These are phyloP conservation scores for Blastobotrys raffinosifermentans DNA, from an alignment of 1,139 yeast species.

Conservation along the genomic window DNA sequence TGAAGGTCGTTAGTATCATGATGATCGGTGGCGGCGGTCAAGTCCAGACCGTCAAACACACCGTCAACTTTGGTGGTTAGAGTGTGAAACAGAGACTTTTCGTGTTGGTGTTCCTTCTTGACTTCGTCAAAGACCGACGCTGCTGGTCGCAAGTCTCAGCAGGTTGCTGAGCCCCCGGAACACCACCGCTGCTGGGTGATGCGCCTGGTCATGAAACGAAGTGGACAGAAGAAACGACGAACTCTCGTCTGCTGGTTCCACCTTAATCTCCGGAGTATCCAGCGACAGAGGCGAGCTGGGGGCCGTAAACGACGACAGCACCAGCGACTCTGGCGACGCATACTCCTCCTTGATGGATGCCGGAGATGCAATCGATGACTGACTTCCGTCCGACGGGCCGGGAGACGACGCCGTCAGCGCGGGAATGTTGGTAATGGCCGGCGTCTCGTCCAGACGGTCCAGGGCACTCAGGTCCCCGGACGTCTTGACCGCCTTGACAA, in stretches of 20 bases:
- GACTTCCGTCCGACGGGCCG: conserved; percentile 6
- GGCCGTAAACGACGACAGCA: conserved; percentile 19
- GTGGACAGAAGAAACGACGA: conserved; percentile 6
- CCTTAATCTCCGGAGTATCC: conserved; percentile 7
- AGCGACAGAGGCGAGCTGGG: conserved; percentile 24
- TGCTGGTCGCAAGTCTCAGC: conserved; percentile 32
- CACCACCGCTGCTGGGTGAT: conserved; percentile 43
- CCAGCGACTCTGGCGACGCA: conserved; percentile 24
- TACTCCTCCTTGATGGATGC: conserved; percentile 14
- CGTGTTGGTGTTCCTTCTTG: conserved; percentile 4
- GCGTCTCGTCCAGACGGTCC: conserved; percentile 14
- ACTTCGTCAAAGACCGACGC: conserved; percentile 36
- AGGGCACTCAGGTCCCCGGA: conserved; percentile 27
- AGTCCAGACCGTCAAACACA: conserved; percentile 8
- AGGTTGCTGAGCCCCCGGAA: conserved; percentile 14
- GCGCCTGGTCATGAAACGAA: conserved; percentile 29
- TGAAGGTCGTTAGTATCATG: conserved; percentile 8
- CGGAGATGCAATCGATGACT: conserved; percentile 10
- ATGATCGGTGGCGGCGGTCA: conserved; percentile 10
- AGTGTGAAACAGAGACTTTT: conserved; percentile 4
- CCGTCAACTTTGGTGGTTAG: conserved; percentile 4
- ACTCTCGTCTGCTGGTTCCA: conserved; percentile 8
- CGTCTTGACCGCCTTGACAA: conserved; percentile 26
- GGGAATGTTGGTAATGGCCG: conserved; percentile 1
- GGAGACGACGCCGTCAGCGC: conserved; percentile 8